phyloP scores from a whole-genome alignment of 192 early-diverging fungal genomes.

The Entophlyctis luteolus region DNA sequence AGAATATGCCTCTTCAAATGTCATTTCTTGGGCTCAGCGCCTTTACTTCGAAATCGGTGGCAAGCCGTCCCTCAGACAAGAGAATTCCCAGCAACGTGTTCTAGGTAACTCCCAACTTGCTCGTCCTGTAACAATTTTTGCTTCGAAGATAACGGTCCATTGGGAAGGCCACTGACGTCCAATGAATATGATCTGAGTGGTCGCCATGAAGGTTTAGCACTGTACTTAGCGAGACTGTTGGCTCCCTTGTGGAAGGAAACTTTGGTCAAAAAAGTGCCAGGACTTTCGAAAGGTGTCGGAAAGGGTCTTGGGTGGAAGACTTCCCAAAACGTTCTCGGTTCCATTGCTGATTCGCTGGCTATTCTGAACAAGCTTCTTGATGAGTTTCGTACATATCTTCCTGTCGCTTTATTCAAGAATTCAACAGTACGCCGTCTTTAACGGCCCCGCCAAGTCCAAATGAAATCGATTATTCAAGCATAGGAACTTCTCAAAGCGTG shows the following conservation, averaged over 20 bases:
- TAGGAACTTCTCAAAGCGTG: conserved; percentile 1
- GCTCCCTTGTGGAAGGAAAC: conserved; percentile 68
- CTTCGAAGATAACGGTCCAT: conserved; percentile 17
- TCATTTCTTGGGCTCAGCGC: conserved; percentile 22
- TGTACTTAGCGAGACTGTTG: conserved; percentile 71
- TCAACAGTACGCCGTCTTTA: neutral
- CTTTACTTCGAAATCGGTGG: conserved; percentile 45
- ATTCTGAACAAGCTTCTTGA: neutral
- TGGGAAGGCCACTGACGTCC: conserved; percentile 19
- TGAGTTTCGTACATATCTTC: neutral
- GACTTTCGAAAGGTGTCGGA: neutral
- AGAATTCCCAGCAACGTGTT: neutral
- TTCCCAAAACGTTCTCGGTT: neutral
- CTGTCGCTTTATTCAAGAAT: neutral
- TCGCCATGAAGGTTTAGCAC: conserved; percentile 67
- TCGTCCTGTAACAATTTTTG: no score
- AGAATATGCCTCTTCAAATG: conserved; percentile 10
- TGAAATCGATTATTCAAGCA: conserved; percentile 7
- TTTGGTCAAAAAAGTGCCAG: conserved; percentile 5
- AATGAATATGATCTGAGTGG: conserved; percentile 20
- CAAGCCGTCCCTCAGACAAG: conserved; percentile 22
- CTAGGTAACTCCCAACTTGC: neutral
- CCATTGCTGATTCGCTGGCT: conserved; percentile 8
- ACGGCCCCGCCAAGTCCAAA: conserved; percentile 5
- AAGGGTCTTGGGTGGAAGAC: conserved; percentile 6